Conservation (phyloP, 2,329 filamentous ascomycete species). For the Paraphaeosphaeria sporulosa region DNA sequence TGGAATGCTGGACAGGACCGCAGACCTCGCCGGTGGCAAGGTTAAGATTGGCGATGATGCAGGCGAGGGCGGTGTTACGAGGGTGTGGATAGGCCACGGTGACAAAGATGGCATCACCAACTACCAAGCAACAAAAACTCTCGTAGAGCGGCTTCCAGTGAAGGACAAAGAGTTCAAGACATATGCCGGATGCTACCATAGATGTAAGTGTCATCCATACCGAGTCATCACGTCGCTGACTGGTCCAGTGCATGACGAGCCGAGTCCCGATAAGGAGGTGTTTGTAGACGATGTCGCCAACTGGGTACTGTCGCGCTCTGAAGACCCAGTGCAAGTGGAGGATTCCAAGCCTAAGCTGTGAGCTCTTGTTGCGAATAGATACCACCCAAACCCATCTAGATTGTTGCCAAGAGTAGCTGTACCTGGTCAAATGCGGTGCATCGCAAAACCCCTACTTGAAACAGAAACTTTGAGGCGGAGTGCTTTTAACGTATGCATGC, state of each 20-base stretch:
- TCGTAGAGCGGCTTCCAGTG: constrained; percentile 65
- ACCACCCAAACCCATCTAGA: neutral
- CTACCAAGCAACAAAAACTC: constrained; percentile 69
- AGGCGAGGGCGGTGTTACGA: constrained; percentile 64
- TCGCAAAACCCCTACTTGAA: constrained; percentile 3
- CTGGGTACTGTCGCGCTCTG: constrained; percentile 46
- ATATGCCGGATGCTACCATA: constrained; percentile 83
- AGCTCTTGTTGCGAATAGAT: neutral
- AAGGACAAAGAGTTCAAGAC: constrained; percentile 74
- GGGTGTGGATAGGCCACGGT: constrained; percentile 78
- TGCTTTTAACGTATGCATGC: neutral
- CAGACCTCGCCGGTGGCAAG: constrained; percentile 64
- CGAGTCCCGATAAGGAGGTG: constrained; percentile 41
- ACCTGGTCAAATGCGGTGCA: neutral
- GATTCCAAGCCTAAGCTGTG: constrained; percentile 45
- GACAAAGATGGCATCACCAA: constrained; percentile 75
- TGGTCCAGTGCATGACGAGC: constrained; percentile 47
- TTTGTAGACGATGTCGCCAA: constrained; percentile 46
- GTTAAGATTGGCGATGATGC: constrained; percentile 53
- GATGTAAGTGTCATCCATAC: constrained; percentile 53
- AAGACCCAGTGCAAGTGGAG: constrained; percentile 39
- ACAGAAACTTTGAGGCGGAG: neutral
- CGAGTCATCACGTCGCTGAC: constrained; percentile 21
- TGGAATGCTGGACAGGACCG: constrained; percentile 77
- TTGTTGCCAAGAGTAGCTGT: neutral